Conservation (phyloP, 208 protist genomes). For the Dictyostelium gargantuum region DNA sequence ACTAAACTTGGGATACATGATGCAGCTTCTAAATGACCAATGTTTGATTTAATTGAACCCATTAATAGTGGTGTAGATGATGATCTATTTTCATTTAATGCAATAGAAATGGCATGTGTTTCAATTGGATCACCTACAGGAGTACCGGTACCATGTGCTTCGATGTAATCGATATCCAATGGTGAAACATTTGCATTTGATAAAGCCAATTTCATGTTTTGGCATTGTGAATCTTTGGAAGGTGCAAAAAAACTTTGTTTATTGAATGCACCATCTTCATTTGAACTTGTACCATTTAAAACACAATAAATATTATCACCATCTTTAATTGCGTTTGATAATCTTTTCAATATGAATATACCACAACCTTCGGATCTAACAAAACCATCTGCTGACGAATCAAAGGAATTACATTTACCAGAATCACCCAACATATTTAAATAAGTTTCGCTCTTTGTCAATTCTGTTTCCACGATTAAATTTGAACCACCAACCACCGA, state of each 20-base stretch:
- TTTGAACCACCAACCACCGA: neutral
- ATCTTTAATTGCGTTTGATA: slow-evolving; percentile 42
- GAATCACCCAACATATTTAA: neutral
- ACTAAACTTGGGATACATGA: slow-evolving; percentile 71
- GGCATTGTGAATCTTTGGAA: neutral
- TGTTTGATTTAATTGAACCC: slow-evolving; percentile 77
- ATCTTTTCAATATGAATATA: slow-evolving; percentile 76
- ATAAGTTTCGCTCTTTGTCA: neutral
- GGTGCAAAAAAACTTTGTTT: neutral
- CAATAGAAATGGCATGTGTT: neutral
- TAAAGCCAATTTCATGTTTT: neutral
- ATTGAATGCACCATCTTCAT: neutral
- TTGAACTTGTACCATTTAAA: neutral
- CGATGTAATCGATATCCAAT: slow-evolving; percentile 73
- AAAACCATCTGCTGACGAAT: slow-evolving; percentile 87
- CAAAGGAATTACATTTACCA: slow-evolving; percentile 82
- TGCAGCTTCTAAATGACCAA: slow-evolving; percentile 73
- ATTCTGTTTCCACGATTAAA: too few species aligned
- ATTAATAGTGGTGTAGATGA: neutral
- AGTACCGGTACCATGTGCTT: slow-evolving; percentile 85
- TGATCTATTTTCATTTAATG: neutral
- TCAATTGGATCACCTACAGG: slow-evolving; percentile 27
- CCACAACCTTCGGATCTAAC: slow-evolving; percentile 84
- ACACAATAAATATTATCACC: slow-evolving; percentile 14
- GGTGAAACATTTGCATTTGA: slow-evolving; percentile 45